Base-by-base conservation (phyloP, 768 basidiomycete genomes). In the Lentinus tigrinus region DNA sequence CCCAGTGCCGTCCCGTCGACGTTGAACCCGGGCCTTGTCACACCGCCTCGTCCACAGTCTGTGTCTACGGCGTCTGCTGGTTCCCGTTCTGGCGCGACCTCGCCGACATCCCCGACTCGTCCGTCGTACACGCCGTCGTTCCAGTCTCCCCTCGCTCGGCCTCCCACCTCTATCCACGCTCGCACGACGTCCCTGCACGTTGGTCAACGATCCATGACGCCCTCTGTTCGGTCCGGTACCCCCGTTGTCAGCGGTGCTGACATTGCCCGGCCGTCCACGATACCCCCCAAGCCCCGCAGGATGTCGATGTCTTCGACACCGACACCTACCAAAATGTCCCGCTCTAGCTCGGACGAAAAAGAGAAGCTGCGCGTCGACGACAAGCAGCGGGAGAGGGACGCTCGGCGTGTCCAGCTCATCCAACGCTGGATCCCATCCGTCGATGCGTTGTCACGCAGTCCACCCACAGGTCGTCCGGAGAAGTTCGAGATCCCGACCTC, bases 341-440 rank as follows among this genome's bases (percentile, higher is more conserved):
- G 69, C 61, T 82, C 85, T 34, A 77, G 82, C 60, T 85, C 85
- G 53, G 87, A 89, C 67, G 63, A 66, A 62, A 87, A 71, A 63
- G 65, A 67, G 62, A 67, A 63, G 55, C 62, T 61, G 61, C 57
- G 57, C 54, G 73, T 78, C 61, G 73, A 76, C 67, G 63, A 67
- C 57, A 60, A 52, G 23, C 62, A 64, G 62, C 57, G 57, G 54
- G 75, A 81, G 62, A 74, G 76, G 69, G 61, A 68, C 48, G 62
- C 52, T n/a, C 57, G 61, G 53, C 67, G 63, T 40, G 62, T 61
- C 19, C 64, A 66, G 65, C 61, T 68, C 21, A 81, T 85, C 43
- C 85, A 87, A 67, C 80, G 84, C 60, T 88, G 87, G 87, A 74
- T 88, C 44, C 87, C 87, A 14, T 78, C 80, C 28, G 72, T 58